A percentile compares a stretch with the other conserved stretches of the same genome.
phyloP scores from a whole-genome alignment of 352 stramenopile species.

The Pythium folliculosum region DNA sequence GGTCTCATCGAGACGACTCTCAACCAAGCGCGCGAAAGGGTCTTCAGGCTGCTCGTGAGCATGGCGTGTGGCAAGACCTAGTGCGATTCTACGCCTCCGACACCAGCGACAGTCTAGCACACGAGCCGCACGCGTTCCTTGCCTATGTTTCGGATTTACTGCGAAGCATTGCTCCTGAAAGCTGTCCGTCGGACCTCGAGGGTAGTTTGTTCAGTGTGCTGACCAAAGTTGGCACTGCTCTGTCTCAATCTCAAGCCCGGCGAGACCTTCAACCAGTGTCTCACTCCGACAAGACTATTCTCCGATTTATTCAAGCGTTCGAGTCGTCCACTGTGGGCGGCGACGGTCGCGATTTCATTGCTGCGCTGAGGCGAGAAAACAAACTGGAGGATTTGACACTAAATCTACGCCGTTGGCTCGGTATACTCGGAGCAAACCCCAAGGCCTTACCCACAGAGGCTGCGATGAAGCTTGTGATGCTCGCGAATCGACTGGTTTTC shows the following conservation, averaged over 20 bases:
- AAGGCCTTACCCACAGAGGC: conserved; percentile 4
- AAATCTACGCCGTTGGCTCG: conserved; percentile 24
- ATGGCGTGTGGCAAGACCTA: conserved; percentile 20
- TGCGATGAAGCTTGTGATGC: conserved; percentile 1
- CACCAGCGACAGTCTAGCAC: neutral
- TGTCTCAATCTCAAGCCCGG: neutral
- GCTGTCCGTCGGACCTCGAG: conserved; percentile 20
- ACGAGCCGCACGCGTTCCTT: conserved; percentile 10
- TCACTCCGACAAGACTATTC: conserved; percentile 19
- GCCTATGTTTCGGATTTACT: conserved; percentile 10
- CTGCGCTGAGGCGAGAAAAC: neutral
- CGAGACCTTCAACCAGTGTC: neutral
- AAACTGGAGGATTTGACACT: conserved; percentile 26
- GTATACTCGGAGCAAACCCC: neutral
- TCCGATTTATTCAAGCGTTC: conserved; percentile 17
- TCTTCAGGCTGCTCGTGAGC: conserved; percentile 1
- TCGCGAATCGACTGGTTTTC: conserved; percentile 22
- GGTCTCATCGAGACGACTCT: neutral
- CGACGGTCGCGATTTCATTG: conserved; percentile 6
- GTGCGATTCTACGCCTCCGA: conserved; percentile 13
- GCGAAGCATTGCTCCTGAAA: conserved; percentile 13
- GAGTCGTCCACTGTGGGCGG: neutral
- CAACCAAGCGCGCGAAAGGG: neutral
- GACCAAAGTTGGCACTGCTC: neutral
- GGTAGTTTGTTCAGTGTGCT: conserved; percentile 26